Conservation (phyloP, 2,329 filamentous ascomycete genomes). For the Fusarium agapanthi region DNA sequence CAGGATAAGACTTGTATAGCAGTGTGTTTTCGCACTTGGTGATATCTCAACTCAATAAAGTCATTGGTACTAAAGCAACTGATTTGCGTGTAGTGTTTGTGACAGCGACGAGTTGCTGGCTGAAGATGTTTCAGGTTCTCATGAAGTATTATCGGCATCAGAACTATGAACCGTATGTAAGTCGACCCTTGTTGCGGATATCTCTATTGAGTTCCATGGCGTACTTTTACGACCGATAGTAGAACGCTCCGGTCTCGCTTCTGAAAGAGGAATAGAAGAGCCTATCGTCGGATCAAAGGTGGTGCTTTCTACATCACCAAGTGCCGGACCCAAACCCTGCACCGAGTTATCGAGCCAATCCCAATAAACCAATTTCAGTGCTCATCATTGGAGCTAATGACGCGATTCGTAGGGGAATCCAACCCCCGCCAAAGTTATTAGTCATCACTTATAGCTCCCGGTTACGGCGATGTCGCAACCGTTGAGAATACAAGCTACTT, state of each 20-base stretch:
- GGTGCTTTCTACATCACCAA: not conserved
- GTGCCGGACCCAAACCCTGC: not conserved
- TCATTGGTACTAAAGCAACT: not conserved
- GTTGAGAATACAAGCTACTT: not conserved
- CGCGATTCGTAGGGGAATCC: slow-evolving; percentile 21
- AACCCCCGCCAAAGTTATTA: slow-evolving; percentile 29
- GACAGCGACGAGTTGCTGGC: not conserved
- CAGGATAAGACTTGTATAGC: not conserved
- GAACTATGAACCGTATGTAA: not conserved
- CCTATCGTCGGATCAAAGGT: slow-evolving; percentile 14
- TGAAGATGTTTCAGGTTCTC: not conserved
- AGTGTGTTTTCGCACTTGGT: not conserved
- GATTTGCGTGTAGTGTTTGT: not conserved
- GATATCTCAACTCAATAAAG: not conserved
- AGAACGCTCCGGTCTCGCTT: slow-evolving; percentile 9
- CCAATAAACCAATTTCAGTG: slow-evolving; percentile 12
- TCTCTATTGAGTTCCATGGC: not conserved
- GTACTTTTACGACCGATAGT: not conserved
- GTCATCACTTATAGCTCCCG: slow-evolving; percentile 31
- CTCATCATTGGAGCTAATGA: slow-evolving; percentile 40
- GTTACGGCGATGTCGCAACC: slow-evolving; percentile 41
- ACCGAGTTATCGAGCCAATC: slow-evolving; percentile 34
- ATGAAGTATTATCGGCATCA: not conserved
- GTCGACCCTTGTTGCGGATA: not conserved
- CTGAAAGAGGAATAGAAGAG: not conserved